A percentile compares a stretch with the other conserved stretches of the same genome.
phyloP scores from a whole-genome alignment of 2,329 filamentous ascomycete genomes.

The Calonectria naviculata region DNA sequence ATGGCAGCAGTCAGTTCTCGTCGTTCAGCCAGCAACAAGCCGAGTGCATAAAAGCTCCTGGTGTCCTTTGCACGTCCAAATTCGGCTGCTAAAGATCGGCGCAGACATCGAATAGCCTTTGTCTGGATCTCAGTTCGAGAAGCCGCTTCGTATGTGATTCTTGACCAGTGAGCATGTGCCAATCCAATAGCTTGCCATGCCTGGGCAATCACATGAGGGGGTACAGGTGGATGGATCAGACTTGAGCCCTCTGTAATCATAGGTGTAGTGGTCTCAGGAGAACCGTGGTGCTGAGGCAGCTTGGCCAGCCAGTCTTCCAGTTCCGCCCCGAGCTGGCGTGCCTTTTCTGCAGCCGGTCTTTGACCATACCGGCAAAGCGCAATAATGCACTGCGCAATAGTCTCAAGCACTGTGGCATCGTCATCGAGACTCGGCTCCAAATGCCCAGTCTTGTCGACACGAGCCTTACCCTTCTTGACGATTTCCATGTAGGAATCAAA shows the following conservation, averaged over 20 bases:
- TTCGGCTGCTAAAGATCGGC: constrained; percentile 76
- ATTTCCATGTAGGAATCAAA: constrained; percentile 94
- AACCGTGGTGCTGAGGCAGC: constrained; percentile 49
- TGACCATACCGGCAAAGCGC: constrained; percentile 87
- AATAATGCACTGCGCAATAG: constrained; percentile 82
- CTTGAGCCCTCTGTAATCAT: constrained; percentile 46
- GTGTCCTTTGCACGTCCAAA: constrained; percentile 75
- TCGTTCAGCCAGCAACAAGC: constrained; percentile 88
- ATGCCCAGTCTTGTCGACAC: constrained; percentile 82
- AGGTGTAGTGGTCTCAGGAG: constrained; percentile 41
- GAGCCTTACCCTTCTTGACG: constrained; percentile 84
- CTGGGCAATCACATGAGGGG: constrained; percentile 71
- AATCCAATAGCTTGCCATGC: constrained; percentile 89
- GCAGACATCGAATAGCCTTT: constrained; percentile 81
- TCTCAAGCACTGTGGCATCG: constrained; percentile 80
- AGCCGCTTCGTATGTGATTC: constrained; percentile 80
- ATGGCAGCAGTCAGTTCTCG: constrained; percentile 84
- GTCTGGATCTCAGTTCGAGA: constrained; percentile 78
- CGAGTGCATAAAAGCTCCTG: constrained; percentile 83
- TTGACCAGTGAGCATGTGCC: constrained; percentile 88
- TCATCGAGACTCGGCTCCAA: constrained; percentile 79
- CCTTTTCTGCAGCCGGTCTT: constrained; percentile 80
- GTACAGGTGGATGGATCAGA: constrained; percentile 57
- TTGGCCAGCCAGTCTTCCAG: constrained; percentile 82
- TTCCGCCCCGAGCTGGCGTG: constrained; percentile 74